Evolutionary conservation across 176 grass and related monocot species (phyloP).

Genomic region (Oryza glaberrima): DNA sequence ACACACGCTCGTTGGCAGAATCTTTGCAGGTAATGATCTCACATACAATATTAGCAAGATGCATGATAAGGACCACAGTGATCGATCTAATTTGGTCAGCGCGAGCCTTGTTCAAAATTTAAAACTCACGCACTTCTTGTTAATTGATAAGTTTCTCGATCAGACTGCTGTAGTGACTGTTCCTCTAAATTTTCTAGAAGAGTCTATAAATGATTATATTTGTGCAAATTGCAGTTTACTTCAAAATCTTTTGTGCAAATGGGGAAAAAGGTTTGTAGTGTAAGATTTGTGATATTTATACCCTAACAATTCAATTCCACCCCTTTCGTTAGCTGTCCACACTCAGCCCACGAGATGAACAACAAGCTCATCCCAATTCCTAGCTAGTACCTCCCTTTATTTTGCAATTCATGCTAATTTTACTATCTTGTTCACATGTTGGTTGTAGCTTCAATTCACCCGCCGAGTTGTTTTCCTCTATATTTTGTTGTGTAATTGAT

Average conservation of each 20-base stretch:
- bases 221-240: not conserved
- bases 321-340: too few species aligned
- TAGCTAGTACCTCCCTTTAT: too few species aligned
- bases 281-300: too few species aligned
- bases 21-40: not conserved
- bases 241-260: not conserved
- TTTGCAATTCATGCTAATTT: too few species aligned
- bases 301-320: too few species aligned
- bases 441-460: too few species aligned
- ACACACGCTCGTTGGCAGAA: not conserved
- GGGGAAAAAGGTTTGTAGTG: not conserved
- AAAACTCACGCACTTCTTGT: not conserved
- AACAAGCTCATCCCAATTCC: too few species aligned
- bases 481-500: too few species aligned
- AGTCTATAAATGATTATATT: not conserved
- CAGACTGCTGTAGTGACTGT: not conserved
- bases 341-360: too few species aligned
- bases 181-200: conserved; percentile 1
- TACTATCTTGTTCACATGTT: too few species aligned
- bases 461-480: too few species aligned
- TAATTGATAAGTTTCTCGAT: not conserved
- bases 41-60: not conserved
- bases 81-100: not conserved
- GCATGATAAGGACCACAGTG: not conserved
- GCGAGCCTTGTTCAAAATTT: not conserved